Percentiles rank a stretch among this genome's conserved stretches.
phyloP scores from a whole-genome alignment of 441 rosid genomes.

The Populus tomentosa region DNA sequence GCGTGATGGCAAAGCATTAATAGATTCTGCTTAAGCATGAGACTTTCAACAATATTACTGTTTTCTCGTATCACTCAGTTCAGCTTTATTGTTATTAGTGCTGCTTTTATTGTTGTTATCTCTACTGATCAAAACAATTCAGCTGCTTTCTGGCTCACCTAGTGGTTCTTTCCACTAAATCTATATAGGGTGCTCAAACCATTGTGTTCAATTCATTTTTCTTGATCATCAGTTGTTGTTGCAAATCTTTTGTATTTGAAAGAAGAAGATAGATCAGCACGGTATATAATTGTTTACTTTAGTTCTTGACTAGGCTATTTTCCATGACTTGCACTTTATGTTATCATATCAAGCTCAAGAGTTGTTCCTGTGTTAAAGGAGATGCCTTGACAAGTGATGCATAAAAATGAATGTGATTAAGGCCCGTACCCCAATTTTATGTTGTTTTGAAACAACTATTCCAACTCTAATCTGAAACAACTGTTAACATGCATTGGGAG shows the following conservation, averaged over 20 bases:
- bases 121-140: not conserved
- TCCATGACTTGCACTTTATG: not conserved
- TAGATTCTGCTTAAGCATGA: not conserved
- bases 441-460: too few species aligned
- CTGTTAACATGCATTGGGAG: constrained; percentile 8
- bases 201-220: not conserved
- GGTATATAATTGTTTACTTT: not conserved
- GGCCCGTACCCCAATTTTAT: not conserved
- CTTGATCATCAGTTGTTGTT: not conserved
- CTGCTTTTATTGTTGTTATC: not conserved
- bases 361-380: not conserved
- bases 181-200: not conserved
- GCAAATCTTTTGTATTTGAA: not conserved
- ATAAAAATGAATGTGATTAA: not conserved
- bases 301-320: not conserved
- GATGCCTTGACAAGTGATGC: not conserved
- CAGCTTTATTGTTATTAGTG: not conserved
- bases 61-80: not conserved
- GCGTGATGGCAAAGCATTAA: not conserved
- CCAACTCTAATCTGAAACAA: too few species aligned
- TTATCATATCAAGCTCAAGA: not conserved
- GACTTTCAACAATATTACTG: not conserved
- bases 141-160: not conserved
- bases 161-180: not conserved
- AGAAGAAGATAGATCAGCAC: not conserved